Percentiles rank a stretch among this genome's conserved stretches.
Conservation (phyloP, 1,139 yeast genomes). For the Saccharomyces hybrid region DNA sequence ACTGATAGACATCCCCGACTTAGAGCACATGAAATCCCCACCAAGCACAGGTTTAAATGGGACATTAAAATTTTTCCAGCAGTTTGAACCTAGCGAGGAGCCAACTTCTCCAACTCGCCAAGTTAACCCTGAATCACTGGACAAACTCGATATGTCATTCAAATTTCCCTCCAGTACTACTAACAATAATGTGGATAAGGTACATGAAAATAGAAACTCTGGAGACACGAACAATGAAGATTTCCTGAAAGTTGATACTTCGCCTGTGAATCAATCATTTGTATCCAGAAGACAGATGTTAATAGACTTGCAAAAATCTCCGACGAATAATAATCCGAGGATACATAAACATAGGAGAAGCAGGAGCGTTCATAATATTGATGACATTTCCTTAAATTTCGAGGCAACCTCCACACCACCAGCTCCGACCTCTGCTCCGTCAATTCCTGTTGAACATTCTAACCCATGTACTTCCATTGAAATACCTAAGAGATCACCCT, state of each 20-base stretch:
- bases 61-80: slow-evolving; percentile 23
- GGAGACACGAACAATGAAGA: slow-evolving; percentile 7
- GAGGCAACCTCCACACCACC: slow-evolving; percentile 12
- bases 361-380: slow-evolving; percentile 8
- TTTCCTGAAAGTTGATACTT: slow-evolving; percentile 15
- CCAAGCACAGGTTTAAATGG: slow-evolving; percentile 14
- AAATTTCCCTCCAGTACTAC: slow-evolving; percentile 17
- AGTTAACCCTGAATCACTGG: slow-evolving; percentile 1
- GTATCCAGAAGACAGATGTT: slow-evolving; percentile 20
- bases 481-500: slow-evolving; percentile 20
- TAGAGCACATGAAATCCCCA: slow-evolving; percentile 16
- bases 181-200: background rate
- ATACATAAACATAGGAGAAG: slow-evolving; percentile 28
- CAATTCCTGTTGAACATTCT: slow-evolving; percentile 6
- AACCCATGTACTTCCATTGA: slow-evolving; percentile 6
- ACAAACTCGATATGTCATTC: slow-evolving; percentile 12
- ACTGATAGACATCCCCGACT: slow-evolving; percentile 24
- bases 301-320: slow-evolving; percentile 9
- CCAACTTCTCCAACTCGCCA: background rate
- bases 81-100: slow-evolving; percentile 10
- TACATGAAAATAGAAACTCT: background rate
- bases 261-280: slow-evolving; percentile 11
- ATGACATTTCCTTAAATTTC: slow-evolving; percentile 9
- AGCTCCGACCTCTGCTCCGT: background rate
- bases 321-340: slow-evolving; percentile 5